Percentiles rank a stretch among this genome's conserved stretches.
Conservation (phyloP, 164 flowering plant species). For the Dillenia turbinata region DNA sequence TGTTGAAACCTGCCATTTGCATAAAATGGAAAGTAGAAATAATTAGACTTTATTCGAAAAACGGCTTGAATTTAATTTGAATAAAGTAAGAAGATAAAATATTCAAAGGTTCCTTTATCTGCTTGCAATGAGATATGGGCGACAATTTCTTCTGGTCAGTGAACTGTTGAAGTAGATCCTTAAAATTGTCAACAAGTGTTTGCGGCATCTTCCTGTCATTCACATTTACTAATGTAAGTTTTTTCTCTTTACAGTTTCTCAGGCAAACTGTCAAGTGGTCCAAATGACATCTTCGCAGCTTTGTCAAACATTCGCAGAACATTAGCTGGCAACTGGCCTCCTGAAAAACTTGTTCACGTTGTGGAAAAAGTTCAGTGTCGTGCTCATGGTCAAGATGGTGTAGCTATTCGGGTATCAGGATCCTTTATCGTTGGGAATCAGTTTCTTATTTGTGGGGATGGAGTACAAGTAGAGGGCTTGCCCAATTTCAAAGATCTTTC, state of each 20-base stretch:
- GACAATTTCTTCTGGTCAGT: too few species aligned
- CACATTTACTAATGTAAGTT: slow-evolving; percentile 1
- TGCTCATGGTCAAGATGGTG: slow-evolving; percentile 74
- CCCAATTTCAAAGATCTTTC: slow-evolving; percentile 78
- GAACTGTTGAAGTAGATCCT: background rate
- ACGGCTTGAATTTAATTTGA: too few species aligned
- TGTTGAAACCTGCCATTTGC: background rate
- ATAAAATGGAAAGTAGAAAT: slow-evolving; percentile 2
- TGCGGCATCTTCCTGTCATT: background rate
- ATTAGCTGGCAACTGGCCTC: slow-evolving; percentile 85
- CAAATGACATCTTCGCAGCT: slow-evolving; percentile 53
- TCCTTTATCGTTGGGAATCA: slow-evolving; percentile 83
- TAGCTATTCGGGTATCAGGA: slow-evolving; percentile 86
- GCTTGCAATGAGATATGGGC: too few species aligned
- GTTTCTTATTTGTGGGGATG: slow-evolving; percentile 92
- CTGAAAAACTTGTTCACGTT: slow-evolving; percentile 87
- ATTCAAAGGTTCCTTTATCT: too few species aligned
- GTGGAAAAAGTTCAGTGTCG: slow-evolving; percentile 95
- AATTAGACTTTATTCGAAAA: background rate
- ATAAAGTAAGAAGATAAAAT: too few species aligned
- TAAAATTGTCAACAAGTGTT: background rate
- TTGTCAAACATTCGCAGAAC: slow-evolving; percentile 62
- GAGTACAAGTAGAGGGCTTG: slow-evolving; percentile 82
- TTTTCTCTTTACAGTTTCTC: slow-evolving; percentile 48
- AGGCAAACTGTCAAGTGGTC: slow-evolving; percentile 56